These are phyloP conservation scores for Symbiotaphrina buchneri DNA, from an alignment of 495 filamentous ascomycete genomes.

Conservation along the genomic window DNA sequence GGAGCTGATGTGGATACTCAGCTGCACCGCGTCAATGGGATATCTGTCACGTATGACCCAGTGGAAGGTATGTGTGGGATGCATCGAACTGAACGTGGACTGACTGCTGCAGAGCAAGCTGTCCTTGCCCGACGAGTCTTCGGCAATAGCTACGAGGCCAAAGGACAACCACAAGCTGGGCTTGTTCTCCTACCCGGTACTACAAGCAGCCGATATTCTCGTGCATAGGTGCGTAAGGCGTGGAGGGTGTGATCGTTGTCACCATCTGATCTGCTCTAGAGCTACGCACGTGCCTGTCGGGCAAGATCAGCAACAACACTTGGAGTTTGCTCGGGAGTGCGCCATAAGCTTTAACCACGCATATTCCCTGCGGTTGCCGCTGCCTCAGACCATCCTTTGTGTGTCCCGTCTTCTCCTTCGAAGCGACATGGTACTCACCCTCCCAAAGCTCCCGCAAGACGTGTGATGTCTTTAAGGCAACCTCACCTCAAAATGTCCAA, in stretches of 20 bases:
- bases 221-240: conserved; percentile 38
- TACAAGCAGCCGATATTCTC: conserved; percentile 88
- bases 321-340: conserved; percentile 74
- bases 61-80: conserved; percentile 58
- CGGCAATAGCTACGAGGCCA: conserved; percentile 24
- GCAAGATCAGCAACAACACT: conserved; percentile 78
- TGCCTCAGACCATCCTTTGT: conserved; percentile 61
- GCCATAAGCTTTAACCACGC: conserved; percentile 66
- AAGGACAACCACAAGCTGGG: conserved; percentile 53
- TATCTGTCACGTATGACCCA: conserved; percentile 91
- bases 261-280: conserved; percentile 13
- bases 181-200: conserved; percentile 89
- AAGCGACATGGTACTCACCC: background rate
- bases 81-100: background rate
- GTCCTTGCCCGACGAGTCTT: conserved; percentile 27
- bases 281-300: conserved; percentile 93
- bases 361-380: conserved; percentile 36
- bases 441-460: conserved; percentile 43
- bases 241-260: background rate
- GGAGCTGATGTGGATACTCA: conserved; percentile 91
- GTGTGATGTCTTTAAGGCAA: conserved; percentile 72
- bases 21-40: conserved; percentile 70
- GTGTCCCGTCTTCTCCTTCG: conserved; percentile 9
- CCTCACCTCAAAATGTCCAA: conserved; percentile 84
- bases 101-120: conserved; percentile 38